These are phyloP conservation scores for Pseudogymnoascus pannorum DNA, from an alignment of 2,329 filamentous ascomycete genomes.

Conservation along the genomic window DNA sequence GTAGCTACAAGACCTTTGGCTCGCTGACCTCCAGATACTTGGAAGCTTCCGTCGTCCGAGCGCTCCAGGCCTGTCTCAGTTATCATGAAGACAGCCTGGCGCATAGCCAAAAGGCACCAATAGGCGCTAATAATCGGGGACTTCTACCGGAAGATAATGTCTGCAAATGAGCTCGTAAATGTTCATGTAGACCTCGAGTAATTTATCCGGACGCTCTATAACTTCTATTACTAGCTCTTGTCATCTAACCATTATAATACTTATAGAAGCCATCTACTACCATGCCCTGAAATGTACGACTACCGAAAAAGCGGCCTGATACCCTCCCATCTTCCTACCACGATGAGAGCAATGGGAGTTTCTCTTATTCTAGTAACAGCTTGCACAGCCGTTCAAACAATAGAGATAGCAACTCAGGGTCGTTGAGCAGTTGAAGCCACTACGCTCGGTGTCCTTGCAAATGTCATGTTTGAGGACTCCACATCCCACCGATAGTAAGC, in stretches of 20 bases:
- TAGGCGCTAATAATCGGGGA: not conserved
- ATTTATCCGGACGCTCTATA: no score
- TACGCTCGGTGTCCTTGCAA: no score
- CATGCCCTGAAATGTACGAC: no score
- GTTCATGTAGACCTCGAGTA: not conserved
- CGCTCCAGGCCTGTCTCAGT: not conserved
- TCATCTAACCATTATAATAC: no score
- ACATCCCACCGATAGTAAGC: no score
- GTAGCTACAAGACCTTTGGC: not conserved
- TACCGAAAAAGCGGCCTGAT: no score
- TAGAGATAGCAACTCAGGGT: no score
- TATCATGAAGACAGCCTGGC: not conserved
- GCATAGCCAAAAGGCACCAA: not conserved
- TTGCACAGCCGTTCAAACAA: not conserved
- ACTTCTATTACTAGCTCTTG: no score
- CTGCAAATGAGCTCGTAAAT: not conserved
- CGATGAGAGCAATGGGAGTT: not conserved
- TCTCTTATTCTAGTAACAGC: not conserved
- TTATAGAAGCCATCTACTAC: no score
- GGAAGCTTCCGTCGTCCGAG: not conserved
- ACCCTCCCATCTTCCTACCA: no score
- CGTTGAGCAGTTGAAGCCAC: no score
- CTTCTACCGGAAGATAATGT: not conserved
- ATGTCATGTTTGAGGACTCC: no score
- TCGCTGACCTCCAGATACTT: not conserved